Conservation (phyloP, 306 rosid genomes). For the Prunus kanzakura region DNA sequence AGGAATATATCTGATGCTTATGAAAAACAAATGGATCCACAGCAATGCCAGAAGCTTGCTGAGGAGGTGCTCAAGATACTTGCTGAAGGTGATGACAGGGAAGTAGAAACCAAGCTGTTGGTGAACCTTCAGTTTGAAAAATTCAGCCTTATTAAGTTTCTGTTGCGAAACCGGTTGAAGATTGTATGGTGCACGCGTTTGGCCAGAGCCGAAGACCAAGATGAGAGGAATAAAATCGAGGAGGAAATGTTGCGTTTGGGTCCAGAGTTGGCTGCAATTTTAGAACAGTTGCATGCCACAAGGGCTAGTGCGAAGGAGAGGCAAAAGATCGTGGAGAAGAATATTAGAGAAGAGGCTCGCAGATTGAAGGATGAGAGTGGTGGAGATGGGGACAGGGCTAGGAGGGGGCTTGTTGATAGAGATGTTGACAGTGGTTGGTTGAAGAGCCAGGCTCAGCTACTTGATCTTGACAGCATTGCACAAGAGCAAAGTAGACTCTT, state of each 20-base stretch:
- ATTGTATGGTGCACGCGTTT: conserved; percentile 90
- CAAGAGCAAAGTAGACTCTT: conserved; percentile 69
- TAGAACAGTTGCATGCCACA: conserved; percentile 88
- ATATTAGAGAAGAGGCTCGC: conserved; percentile 90
- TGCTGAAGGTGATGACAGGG: conserved; percentile 80
- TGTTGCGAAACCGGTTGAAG: conserved; percentile 68
- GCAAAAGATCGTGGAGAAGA: conserved; percentile 84
- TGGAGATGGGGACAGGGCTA: conserved; percentile 66
- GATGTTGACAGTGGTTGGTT: conserved; percentile 79
- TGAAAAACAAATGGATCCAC: conserved; percentile 85
- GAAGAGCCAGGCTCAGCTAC: conserved; percentile 71
- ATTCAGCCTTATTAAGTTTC: conserved; percentile 71
- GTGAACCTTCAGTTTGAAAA: conserved; percentile 63
- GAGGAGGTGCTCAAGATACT: conserved; percentile 79
- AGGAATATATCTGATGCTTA: conserved; percentile 90
- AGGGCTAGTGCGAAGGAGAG: conserved; percentile 91
- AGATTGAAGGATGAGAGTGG: conserved; percentile 73
- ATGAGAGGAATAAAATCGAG: conserved; percentile 75
- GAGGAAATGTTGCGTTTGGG: conserved; percentile 80
- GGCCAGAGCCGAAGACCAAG: conserved; percentile 84
- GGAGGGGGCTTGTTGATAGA: conserved; percentile 69
- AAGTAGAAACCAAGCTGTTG: conserved; percentile 70
- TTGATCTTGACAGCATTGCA: conserved; percentile 81
- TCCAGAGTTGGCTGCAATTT: conserved; percentile 67
- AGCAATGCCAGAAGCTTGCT: conserved; percentile 84